Base-by-base conservation (phyloP, 371 early-diverging fungal genomes). In the Catenaria anguillulae region DNA sequence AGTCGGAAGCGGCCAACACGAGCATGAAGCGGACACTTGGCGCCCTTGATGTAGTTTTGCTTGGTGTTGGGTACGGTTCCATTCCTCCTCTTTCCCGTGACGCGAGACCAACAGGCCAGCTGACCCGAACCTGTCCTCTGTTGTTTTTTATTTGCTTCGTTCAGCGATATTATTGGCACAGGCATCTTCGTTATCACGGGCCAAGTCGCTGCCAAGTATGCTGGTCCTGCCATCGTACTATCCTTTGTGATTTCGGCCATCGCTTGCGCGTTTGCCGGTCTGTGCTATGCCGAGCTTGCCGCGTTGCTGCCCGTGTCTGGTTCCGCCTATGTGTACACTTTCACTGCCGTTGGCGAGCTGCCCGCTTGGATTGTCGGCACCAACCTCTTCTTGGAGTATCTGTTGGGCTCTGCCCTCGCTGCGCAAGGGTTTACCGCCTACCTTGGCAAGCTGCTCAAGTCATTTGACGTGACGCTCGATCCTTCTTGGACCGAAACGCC, bases 261-360 rank as follows among this genome's bases (percentile, higher is more conserved):
- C 33, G 56, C 37, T 3, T 56, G 48, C 19, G 82, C 73, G 4
- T 77, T 87, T 62, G 84, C 88, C 15, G 88, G 87, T 0, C 71
- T 90, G 6, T 85, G 84, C 59, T 90, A 89, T 65, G 80, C 86
- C 33, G 90, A 90, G 43, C 73, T 90, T 73, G 82, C 89, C 1
- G 80, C 85, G 23, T 84, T 85, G 85, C 84, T 90, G 40, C 90
- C 90, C 2, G 82, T 88, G 21, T 77, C 88, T 26, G 90, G 90
- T 26, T 88, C 89, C 0, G 86, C 89, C 13, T 90, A 88, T 65
- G 84, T 89, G 0, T 90, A 88, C 65, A 78, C 84, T 8, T 89
- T 88, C 63, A 85, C 88, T 2, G 85, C 88, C 0, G 75, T 88
- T 73, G 90, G 90, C 36, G 90, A 90, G 74, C 72, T 86, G 48